Evolutionary conservation across 1,284 basidiomycete species (phyloP).

Genomic region (Tilletia indica): DNA sequence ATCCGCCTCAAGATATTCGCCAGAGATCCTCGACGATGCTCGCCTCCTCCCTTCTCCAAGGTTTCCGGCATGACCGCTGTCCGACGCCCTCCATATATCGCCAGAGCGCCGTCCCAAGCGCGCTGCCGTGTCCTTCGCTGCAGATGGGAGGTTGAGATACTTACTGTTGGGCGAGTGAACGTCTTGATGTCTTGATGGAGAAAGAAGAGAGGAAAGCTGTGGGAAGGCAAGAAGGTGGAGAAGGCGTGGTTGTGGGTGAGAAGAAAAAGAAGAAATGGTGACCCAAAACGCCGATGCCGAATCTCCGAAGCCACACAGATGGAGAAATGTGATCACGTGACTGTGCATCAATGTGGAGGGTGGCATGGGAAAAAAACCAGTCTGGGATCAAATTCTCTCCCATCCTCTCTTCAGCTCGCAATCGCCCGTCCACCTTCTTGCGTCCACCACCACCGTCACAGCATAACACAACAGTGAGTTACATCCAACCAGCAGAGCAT

Average conservation of each 20-base stretch:
- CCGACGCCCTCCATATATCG: no score
- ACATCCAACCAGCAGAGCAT: not conserved
- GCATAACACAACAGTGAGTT: constrained; percentile 12
- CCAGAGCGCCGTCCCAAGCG: no score
- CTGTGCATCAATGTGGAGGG: not conserved
- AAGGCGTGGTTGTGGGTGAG: not conserved
- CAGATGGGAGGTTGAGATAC: not conserved
- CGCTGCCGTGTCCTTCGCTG: no score
- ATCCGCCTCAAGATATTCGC: no score
- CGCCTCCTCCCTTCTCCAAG: no score
- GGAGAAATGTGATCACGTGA: not conserved
- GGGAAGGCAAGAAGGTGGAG: not conserved
- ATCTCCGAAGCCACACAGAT: no score
- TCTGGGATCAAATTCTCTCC: not conserved
- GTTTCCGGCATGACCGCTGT: no score
- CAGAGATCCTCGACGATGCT: no score
- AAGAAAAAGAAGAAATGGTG: not conserved
- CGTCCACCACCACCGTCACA: not conserved
- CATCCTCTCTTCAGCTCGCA: not conserved
- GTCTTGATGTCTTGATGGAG: constrained; percentile 9
- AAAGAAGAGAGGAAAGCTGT: no score
- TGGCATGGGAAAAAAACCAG: not conserved
- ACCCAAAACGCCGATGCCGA: no score
- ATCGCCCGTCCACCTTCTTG: not conserved
- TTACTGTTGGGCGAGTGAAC: constrained; percentile 9